These are phyloP conservation scores for Globisporangium ultimum DNA, from an alignment of 352 stramenopile genomes.

Conservation along the genomic window DNA sequence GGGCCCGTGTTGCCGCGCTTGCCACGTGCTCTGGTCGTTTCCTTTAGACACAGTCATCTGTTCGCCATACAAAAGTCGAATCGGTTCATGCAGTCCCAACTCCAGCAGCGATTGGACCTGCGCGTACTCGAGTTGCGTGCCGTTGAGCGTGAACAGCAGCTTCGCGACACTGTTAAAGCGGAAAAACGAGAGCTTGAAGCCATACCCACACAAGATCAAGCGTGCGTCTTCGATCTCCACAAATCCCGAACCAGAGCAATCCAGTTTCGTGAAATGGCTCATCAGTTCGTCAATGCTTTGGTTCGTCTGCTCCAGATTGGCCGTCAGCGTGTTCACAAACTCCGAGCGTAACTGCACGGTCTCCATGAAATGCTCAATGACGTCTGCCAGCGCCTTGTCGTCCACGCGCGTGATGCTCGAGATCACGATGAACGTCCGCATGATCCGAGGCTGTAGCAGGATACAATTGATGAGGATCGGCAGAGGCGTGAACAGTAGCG, in stretches of 20 bases:
- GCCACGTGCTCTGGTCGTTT: not conserved
- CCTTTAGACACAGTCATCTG: slow-evolving; percentile 1
- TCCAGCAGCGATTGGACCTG: slow-evolving; percentile 5
- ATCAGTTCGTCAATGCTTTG: not conserved
- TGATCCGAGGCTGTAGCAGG: slow-evolving; percentile 13
- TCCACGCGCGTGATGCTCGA: slow-evolving; percentile 14
- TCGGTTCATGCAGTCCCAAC: slow-evolving; percentile 2
- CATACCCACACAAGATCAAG: slow-evolving; percentile 3
- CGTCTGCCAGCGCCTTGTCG: slow-evolving; percentile 10
- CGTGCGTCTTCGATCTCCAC: slow-evolving; percentile 13
- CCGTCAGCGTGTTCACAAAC: slow-evolving; percentile 7
- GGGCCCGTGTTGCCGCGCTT: too few relatives aligned
- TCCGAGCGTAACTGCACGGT: slow-evolving; percentile 14
- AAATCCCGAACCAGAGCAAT: not conserved
- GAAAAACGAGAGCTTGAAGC: slow-evolving; percentile 9
- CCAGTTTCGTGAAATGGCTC: not conserved
- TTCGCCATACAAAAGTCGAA: slow-evolving; percentile 2
- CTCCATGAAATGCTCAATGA: slow-evolving; percentile 18
- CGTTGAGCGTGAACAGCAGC: slow-evolving; percentile 10
- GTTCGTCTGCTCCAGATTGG: slow-evolving; percentile 1
- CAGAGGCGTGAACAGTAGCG: not conserved
- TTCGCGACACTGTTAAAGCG: slow-evolving; percentile 18
- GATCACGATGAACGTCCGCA: slow-evolving; percentile 13
- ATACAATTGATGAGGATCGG: slow-evolving; percentile 7
- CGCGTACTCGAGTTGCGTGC: not conserved